phyloP scores from a whole-genome alignment of 75 land plant species.

The Picea sitchensis region DNA sequence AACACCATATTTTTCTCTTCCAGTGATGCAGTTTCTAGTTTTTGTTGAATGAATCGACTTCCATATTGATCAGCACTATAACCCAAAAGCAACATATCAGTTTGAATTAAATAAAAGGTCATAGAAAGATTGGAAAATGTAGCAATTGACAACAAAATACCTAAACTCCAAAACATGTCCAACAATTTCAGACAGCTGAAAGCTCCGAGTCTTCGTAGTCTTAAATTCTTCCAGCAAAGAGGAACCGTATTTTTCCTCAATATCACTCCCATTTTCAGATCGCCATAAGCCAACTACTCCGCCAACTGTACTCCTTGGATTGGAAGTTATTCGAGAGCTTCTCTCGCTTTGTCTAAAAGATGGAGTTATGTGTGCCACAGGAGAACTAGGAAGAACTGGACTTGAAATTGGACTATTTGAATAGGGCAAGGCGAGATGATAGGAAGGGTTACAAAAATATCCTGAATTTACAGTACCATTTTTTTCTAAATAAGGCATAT shows the following conservation, averaged over 20 bases:
- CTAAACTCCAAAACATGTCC: constrained; percentile 98
- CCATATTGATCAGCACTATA: constrained; percentile 96
- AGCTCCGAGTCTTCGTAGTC: constrained; percentile 57
- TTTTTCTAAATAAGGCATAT: constrained; percentile 19
- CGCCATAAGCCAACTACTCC: constrained; percentile 65
- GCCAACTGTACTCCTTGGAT: constrained; percentile 26
- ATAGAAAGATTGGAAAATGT: neutral
- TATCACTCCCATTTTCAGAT: constrained; percentile 45
- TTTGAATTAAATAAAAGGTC: neutral
- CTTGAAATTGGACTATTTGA: constrained; percentile 27
- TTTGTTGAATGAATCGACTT: constrained; percentile 98
- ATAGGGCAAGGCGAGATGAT: constrained; percentile 32
- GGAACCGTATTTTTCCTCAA: constrained; percentile 51
- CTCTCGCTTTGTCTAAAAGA: constrained; percentile 42
- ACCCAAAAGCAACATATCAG: neutral
- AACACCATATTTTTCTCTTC: constrained; percentile 93
- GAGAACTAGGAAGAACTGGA: constrained; percentile 16
- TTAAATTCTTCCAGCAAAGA: constrained; percentile 91
- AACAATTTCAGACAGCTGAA: constrained; percentile 90
- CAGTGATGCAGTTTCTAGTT: constrained; percentile 65
- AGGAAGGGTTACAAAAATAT: constrained; percentile 31
- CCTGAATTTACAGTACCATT: constrained; percentile 26
- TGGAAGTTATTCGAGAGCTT: constrained; percentile 26
- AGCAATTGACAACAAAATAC: constrained; percentile 22
- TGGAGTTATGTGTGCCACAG: constrained; percentile 24